Evolutionary conservation across 148 eudicot genomes (phyloP).

Genomic region (Camellia lanceoleosa): DNA sequence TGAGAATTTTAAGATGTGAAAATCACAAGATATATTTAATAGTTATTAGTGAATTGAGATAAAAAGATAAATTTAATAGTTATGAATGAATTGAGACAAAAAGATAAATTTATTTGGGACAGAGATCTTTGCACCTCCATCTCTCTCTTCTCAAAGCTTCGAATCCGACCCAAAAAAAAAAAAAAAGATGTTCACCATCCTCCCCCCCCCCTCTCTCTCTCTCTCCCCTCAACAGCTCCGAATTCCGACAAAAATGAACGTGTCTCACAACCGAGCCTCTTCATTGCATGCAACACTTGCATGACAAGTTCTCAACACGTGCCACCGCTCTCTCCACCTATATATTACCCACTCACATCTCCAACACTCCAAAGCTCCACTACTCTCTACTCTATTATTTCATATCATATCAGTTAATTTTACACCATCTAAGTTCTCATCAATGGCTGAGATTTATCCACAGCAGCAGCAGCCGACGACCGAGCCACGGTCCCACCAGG

Average conservation of each 20-base stretch:
- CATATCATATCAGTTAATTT: background rate
- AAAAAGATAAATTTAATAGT: too few relatives aligned
- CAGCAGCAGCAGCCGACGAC: background rate
- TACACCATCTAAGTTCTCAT: background rate
- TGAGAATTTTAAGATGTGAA: too few relatives aligned
- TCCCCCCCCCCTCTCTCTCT: too few relatives aligned
- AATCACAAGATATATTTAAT: too few relatives aligned
- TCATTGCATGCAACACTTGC: constrained; percentile 9
- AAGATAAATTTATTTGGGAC: too few relatives aligned
- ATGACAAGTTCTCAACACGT: background rate
- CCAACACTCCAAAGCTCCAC: background rate
- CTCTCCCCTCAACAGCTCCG: background rate
- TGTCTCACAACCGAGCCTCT: background rate
- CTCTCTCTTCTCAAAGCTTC: too few relatives aligned
- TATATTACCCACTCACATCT: background rate
- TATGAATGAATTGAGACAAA: too few relatives aligned
- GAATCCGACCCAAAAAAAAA: too few relatives aligned
- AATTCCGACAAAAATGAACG: constrained; percentile 9
- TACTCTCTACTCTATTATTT: background rate
- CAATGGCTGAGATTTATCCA: constrained; percentile 7
- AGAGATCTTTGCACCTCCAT: too few relatives aligned
- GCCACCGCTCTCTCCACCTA: background rate
- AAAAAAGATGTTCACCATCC: too few relatives aligned
- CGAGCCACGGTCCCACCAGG: constrained; percentile 33
- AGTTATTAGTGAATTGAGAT: too few relatives aligned